Evolutionary conservation across 2,329 filamentous ascomycete species (phyloP).

Genomic region (Penicillium hesseltinei): DNA sequence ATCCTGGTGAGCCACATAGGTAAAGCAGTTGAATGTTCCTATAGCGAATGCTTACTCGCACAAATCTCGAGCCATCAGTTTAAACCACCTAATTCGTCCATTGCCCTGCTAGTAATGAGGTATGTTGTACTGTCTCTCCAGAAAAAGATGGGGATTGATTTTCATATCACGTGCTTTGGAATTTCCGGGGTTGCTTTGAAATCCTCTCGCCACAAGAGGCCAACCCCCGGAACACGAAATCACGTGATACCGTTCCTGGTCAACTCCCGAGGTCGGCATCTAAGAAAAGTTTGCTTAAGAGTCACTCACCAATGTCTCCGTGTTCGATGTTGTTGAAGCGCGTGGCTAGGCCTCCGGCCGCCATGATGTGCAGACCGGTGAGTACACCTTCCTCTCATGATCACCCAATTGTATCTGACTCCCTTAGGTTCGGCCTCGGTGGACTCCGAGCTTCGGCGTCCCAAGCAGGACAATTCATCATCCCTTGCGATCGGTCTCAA

Average conservation of each 20-base stretch:
- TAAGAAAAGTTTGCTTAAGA: neutral
- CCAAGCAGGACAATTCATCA: neutral
- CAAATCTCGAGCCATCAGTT: neutral
- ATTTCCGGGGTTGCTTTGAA: constrained; percentile 4
- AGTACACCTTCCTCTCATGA: neutral
- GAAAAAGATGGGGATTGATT: neutral
- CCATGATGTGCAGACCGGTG: neutral
- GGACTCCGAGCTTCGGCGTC: neutral
- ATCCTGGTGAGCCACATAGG: neutral
- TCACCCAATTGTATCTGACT: neutral
- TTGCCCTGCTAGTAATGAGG: neutral
- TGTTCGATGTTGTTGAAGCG: constrained; percentile 6
- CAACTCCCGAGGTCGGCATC: neutral
- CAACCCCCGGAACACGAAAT: neutral
- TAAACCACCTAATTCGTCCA: neutral
- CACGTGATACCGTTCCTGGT: neutral
- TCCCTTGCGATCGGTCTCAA: neutral
- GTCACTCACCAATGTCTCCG: constrained; percentile 6
- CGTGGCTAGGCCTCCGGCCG: constrained; percentile 1
- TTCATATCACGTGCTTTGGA: neutral
- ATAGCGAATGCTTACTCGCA: neutral
- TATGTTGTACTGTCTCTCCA: neutral
- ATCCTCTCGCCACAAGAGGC: neutral
- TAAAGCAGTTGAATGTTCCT: too few species aligned
- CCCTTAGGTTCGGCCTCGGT: neutral